Base-by-base conservation (phyloP, 768 basidiomycete genomes). In the Macrocybe gigantea region DNA sequence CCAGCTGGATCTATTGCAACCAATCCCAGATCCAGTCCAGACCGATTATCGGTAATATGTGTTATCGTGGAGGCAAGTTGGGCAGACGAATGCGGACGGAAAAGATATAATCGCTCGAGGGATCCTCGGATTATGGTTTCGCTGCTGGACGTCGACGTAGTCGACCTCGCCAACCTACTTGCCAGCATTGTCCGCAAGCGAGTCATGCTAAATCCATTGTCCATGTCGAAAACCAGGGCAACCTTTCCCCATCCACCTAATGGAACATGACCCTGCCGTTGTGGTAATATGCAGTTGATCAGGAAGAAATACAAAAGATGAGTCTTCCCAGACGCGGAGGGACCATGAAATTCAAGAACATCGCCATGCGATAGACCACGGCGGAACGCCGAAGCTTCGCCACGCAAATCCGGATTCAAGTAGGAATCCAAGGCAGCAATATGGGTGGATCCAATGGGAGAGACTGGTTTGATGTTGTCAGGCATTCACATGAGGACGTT, bases 1-100 rank as follows among this genome's bases (percentile, higher is more conserved):
- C 83, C 83, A 49, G 89, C 63, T 10, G 88, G 89, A 64, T 93
- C 90, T 40, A 93, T 68, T 7, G 78, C 79, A 34, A 93, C 63
- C 46, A 89, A 55, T 5, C 80, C 82, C 8, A 92, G 72, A 50
- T 82, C 81, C 32, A 68, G 62, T 38, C 77, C 63, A 32, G 75
- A 69, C 49, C 83, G 71, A 45, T 69, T 64, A 12, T 60, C 58
- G 3, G 64, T 57, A 54, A 83, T 79, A 56, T 82, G 82, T 14
- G 70, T 60, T 51, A 93, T 69, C 9, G 85, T 83, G 5, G 74
- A 73, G 40, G 87, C 86, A 38, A 94, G 78, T 45, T 90, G 82
- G 1, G 70, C 48, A 1, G 85, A 78, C 22, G 86, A 85, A 12
- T 66, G 70, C 32, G 89, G 88, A 31, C 74, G 72, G 59, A 92